These are phyloP conservation scores for Trichaptum fuscoviolaceum DNA, from an alignment of 768 basidiomycete genomes.

Conservation along the genomic window DNA sequence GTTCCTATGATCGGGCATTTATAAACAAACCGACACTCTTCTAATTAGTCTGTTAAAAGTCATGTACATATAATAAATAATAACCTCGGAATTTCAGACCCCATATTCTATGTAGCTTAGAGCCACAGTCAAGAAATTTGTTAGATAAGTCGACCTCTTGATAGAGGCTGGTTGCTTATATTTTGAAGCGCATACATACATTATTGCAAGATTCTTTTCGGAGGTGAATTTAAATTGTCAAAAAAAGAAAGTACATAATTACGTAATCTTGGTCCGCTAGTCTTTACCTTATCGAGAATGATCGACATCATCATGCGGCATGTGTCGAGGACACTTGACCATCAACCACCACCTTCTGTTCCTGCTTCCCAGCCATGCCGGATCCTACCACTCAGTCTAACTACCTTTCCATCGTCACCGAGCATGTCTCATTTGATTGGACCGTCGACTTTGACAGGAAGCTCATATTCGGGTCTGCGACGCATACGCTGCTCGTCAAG, in stretches of 20 bases:
- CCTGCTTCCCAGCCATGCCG: constrained; percentile 5
- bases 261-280: background rate
- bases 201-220: background rate
- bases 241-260: background rate
- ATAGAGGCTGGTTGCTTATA: too few species aligned
- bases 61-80: too few species aligned
- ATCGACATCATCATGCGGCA: background rate
- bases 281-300: background rate
- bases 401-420: constrained; percentile 59
- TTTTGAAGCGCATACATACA: too few species aligned
- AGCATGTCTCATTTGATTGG: constrained; percentile 75
- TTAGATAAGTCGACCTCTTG: too few species aligned
- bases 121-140: too few species aligned
- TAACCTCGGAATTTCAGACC: too few species aligned
- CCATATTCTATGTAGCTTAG: too few species aligned
- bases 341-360: background rate
- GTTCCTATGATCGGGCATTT: too few species aligned
- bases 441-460: constrained; percentile 62
- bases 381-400: constrained; percentile 82
- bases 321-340: background rate
- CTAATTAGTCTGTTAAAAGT: too few species aligned
- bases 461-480: constrained; percentile 58
- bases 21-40: too few species aligned
- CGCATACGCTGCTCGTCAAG: constrained; percentile 53
- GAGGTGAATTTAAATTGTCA: background rate